Conservation (phyloP, 2,329 filamentous ascomycete genomes). For the Cercospora sp. region DNA sequence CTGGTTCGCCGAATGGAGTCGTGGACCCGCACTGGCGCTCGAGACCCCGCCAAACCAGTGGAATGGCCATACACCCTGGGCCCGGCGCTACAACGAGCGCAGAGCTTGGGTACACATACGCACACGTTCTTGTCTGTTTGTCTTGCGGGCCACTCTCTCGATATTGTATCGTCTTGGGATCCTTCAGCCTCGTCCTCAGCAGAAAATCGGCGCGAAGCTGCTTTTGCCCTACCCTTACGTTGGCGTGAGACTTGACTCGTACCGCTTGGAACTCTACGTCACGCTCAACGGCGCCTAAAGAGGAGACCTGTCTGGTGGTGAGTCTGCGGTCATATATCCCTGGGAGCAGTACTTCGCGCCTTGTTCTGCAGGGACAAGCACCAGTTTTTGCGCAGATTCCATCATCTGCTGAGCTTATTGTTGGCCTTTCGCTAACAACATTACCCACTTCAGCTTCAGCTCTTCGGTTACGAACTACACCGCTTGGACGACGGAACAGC, state of each 20-base stretch:
- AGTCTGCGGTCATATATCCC: constrained; percentile 5
- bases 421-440: not conserved
- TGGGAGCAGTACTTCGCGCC: not conserved
- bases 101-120: not conserved
- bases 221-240: not conserved
- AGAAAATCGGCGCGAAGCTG: not conserved
- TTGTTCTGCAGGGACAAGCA: constrained; percentile 4
- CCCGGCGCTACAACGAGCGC: constrained; percentile 8
- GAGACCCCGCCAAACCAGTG: constrained; percentile 16
- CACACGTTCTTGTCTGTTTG: not conserved
- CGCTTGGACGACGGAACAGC: not conserved
- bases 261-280: constrained; percentile 9
- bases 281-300: constrained; percentile 16
- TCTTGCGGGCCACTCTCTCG: not conserved
- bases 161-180: not conserved
- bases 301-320: constrained; percentile 2
- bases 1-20: not conserved
- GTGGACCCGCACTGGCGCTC: constrained; percentile 12
- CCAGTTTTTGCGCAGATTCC: not conserved
- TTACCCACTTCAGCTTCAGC: not conserved
- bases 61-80: constrained; percentile 5
- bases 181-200: not conserved
- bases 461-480: not conserved
- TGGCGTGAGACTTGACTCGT: constrained; percentile 12
- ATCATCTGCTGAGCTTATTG: not conserved